phyloP scores from a whole-genome alignment of 2,329 filamentous ascomycete species.

The Alternaria panax region DNA sequence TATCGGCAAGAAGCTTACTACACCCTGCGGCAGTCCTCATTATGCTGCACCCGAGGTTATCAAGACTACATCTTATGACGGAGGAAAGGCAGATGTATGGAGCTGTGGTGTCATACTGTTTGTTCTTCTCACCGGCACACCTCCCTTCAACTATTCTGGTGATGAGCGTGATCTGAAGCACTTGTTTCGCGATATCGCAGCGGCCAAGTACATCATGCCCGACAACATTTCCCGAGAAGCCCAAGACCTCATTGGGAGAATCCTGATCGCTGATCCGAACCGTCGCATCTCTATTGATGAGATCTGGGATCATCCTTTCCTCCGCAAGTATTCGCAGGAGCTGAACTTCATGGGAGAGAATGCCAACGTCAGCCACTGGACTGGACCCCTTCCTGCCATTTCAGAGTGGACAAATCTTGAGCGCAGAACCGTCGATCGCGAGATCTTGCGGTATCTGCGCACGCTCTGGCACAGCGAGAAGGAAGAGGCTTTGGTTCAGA shows the following conservation, averaged over 20 bases:
- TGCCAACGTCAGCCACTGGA: slow-evolving; percentile 58
- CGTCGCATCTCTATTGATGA: slow-evolving; percentile 79
- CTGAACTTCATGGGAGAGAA: slow-evolving; percentile 71
- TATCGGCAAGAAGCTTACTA: slow-evolving; percentile 77
- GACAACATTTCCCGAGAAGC: slow-evolving; percentile 69
- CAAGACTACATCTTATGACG: slow-evolving; percentile 77
- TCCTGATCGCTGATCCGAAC: slow-evolving; percentile 80
- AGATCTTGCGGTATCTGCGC: slow-evolving; percentile 83
- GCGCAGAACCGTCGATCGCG: slow-evolving; percentile 75
- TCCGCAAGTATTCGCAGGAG: slow-evolving; percentile 78
- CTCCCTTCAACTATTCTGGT: slow-evolving; percentile 73
- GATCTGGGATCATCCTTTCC: slow-evolving; percentile 87
- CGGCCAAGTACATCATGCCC: slow-evolving; percentile 58
- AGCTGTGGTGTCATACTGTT: slow-evolving; percentile 80
- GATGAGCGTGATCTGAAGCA: slow-evolving; percentile 62
- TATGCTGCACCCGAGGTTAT: slow-evolving; percentile 96
- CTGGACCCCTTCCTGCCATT: slow-evolving; percentile 63
- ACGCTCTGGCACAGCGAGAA: slow-evolving; percentile 90
- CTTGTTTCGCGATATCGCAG: slow-evolving; percentile 67
- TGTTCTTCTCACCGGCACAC: slow-evolving; percentile 80
- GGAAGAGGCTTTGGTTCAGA: slow-evolving; percentile 73
- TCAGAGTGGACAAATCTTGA: slow-evolving; percentile 69
- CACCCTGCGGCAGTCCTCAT: slow-evolving; percentile 94
- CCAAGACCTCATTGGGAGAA: slow-evolving; percentile 77
- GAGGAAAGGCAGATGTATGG: slow-evolving; percentile 91